Percentiles rank a stretch among this genome's conserved stretches.
Conservation (phyloP, 306 rosid species). For the Styphnolobium japonicum region DNA sequence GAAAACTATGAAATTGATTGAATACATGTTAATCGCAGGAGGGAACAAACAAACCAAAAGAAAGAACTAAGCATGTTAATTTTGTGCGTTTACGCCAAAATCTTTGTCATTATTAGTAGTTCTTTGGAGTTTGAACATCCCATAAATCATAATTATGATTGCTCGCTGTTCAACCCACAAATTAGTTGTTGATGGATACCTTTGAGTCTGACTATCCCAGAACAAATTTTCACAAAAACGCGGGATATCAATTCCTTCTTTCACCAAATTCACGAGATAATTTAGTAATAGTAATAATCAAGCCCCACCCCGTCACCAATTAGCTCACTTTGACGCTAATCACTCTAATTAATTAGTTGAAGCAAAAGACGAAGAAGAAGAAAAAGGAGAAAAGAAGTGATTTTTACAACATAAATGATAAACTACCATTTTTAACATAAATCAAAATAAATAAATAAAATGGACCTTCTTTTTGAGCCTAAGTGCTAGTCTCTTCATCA, state of each 20-base stretch:
- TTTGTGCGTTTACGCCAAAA: not conserved
- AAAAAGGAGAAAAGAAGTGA: not conserved
- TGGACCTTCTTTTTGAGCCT: not conserved
- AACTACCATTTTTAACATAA: constrained; percentile 27
- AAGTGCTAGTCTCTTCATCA: constrained; percentile 6
- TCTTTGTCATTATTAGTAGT: not conserved
- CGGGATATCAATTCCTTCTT: not conserved
- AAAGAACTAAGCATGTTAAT: not conserved
- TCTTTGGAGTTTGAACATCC: constrained; percentile 16
- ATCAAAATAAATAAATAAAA: not conserved
- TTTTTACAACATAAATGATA: not conserved
- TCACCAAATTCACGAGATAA: constrained; percentile 5
- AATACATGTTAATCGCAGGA: not conserved
- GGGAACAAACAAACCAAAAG: not conserved
- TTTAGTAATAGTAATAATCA: not conserved
- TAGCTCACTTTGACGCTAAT: not conserved
- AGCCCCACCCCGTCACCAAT: constrained; percentile 5
- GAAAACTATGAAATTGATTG: not conserved
- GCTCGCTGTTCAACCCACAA: constrained; percentile 8
- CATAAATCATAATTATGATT: constrained; percentile 11
- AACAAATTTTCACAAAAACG: not conserved
- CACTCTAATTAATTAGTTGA: not conserved
- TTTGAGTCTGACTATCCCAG: not conserved
- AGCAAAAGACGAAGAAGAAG: not conserved
- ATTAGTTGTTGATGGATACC: constrained; percentile 12